Conservation (phyloP, 352 stramenopile species). For the Pythium aquatile region DNA sequence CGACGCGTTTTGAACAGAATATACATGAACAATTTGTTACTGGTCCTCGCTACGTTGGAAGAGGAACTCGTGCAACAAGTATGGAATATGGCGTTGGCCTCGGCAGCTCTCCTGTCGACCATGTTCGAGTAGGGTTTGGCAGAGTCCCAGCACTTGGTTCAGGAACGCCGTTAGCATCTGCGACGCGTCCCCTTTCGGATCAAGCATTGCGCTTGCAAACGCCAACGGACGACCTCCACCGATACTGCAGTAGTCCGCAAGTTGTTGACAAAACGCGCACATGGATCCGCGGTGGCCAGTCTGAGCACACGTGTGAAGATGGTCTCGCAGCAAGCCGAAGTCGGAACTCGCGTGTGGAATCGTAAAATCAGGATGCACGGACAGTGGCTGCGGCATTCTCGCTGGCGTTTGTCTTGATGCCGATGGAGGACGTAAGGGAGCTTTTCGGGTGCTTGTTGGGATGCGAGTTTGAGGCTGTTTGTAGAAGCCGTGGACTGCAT, state of each 20-base stretch:
- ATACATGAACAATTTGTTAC: background rate
- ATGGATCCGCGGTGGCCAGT: slow-evolving; percentile 3
- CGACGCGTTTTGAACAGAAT: too few species aligned
- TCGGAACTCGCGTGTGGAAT: slow-evolving; percentile 9
- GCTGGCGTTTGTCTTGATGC: background rate
- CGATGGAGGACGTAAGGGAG: background rate
- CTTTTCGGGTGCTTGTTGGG: background rate
- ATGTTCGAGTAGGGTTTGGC: background rate
- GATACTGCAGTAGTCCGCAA: slow-evolving; percentile 5
- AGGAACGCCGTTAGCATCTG: background rate
- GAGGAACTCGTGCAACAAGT: slow-evolving; percentile 6
- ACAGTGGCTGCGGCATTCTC: background rate
- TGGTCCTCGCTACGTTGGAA: background rate
- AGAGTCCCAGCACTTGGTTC: background rate
- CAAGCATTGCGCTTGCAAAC: background rate
- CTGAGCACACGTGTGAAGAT: slow-evolving; percentile 15
- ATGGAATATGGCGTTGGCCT: slow-evolving; percentile 6
- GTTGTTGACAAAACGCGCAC: slow-evolving; percentile 14
- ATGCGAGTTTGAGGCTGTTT: slow-evolving; percentile 12
- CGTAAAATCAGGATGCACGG: background rate
- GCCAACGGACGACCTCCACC: slow-evolving; percentile 9
- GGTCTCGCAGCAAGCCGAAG: slow-evolving; percentile 16
- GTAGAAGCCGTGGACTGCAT: slow-evolving; percentile 4
- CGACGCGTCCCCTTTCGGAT: background rate
- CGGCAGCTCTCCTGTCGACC: background rate